These are phyloP conservation scores for Musa troglodytarum DNA, from an alignment of 176 grass and related monocot species.

Conservation along the genomic window DNA sequence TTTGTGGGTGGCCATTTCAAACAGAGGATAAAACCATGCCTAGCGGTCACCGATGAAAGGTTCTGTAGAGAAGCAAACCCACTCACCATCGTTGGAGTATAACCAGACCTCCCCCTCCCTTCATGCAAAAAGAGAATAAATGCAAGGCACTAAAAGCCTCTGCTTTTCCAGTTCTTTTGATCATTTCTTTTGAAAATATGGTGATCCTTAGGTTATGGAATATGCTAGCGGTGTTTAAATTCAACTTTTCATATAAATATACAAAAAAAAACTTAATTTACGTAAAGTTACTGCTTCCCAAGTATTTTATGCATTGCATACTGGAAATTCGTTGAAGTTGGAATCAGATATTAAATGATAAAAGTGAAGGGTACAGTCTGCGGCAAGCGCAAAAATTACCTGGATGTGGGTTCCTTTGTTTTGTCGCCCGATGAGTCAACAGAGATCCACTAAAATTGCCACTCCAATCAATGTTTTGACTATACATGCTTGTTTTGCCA, in stretches of 20 bases:
- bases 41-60: neutral
- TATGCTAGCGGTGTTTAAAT: too few species aligned
- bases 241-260: too few species aligned
- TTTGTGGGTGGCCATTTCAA: neutral
- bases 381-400: constrained; percentile 8
- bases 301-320: too few species aligned
- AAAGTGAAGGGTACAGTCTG: neutral
- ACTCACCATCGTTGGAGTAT: neutral
- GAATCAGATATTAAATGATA: too few species aligned
- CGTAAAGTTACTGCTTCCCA: too few species aligned
- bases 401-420: constrained; percentile 26
- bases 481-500: constrained; percentile 20
- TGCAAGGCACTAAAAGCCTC: too few species aligned
- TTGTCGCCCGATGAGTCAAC: neutral
- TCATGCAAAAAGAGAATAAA: too few species aligned
- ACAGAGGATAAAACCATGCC: neutral
- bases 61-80: neutral
- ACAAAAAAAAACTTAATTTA: too few species aligned
- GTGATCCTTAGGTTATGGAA: too few species aligned
- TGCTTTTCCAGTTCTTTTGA: too few species aligned
- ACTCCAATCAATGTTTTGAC: neutral
- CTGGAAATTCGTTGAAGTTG: too few species aligned
- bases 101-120: neutral
- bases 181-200: too few species aligned
- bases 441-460: constrained; percentile 4